These are phyloP conservation scores for Bolboschoenus planiculmis DNA, from an alignment of 176 grass and related monocot species.

Conservation along the genomic window DNA sequence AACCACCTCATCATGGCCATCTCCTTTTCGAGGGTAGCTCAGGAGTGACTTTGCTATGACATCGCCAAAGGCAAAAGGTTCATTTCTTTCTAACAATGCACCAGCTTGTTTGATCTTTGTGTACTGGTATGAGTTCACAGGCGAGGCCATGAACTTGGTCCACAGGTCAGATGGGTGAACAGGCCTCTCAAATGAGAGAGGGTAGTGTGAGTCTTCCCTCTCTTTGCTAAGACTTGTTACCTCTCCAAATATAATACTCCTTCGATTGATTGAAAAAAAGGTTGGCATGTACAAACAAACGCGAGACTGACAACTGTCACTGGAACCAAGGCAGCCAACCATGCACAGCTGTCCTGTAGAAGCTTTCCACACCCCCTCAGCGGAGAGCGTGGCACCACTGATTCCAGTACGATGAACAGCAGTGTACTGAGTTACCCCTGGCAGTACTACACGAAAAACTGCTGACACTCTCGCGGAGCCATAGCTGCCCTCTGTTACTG, in stretches of 20 bases:
- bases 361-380: conserved; percentile 70
- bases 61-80: conserved; percentile 52
- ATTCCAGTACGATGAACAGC: conserved; percentile 51
- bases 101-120: conserved; percentile 36
- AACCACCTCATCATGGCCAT: conserved; percentile 16
- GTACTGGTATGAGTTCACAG: conserved; percentile 47
- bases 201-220: conserved; percentile 15
- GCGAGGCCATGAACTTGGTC: conserved; percentile 29
- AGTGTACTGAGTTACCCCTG: conserved; percentile 45
- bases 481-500: not conserved
- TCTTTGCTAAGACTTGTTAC: conserved; percentile 34
- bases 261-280: conserved; percentile 45
- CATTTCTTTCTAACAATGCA: conserved; percentile 46
- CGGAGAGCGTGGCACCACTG: conserved; percentile 38
- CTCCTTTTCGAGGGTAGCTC: conserved; percentile 49
- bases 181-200: conserved; percentile 42
- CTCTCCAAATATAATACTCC: conserved; percentile 52
- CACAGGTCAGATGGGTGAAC: conserved; percentile 48
- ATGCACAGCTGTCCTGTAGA: conserved; percentile 78
- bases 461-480: conserved; percentile 54
- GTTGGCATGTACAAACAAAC: conserved; percentile 71
- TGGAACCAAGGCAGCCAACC: conserved; percentile 62
- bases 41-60: conserved; percentile 75
- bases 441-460: conserved; percentile 49
- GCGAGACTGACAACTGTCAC: conserved; percentile 42